A percentile compares a stretch with the other conserved stretches of the same genome.
Conservation (phyloP, 768 basidiomycete genomes). For the Lentinus tigrinus region DNA sequence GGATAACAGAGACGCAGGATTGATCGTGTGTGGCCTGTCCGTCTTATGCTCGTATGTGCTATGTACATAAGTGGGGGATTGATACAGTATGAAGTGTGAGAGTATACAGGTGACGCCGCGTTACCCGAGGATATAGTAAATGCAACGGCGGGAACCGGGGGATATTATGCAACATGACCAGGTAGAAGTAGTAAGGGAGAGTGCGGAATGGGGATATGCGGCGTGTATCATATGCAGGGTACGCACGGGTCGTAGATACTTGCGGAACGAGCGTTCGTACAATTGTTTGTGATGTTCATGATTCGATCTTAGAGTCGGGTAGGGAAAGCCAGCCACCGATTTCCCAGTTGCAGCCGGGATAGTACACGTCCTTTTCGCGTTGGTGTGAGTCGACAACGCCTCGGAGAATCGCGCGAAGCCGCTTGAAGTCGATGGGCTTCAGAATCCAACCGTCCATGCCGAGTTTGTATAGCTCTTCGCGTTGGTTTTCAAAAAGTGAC, state of each 20-base stretch:
- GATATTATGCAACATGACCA: neutral
- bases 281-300: neutral
- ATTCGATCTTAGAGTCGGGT: neutral
- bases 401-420: conserved; percentile 54
- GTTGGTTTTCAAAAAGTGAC: conserved; percentile 59
- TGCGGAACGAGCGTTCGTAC: neutral
- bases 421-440: conserved; percentile 79
- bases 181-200: too few species aligned
- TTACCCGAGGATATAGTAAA: neutral
- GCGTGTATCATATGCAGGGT: neutral
- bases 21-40: neutral
- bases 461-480: conserved; percentile 46
- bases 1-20: neutral
- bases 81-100: neutral
- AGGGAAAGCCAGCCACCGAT: conserved; percentile 55
- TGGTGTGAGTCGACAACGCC: conserved; percentile 56
- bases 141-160: neutral
- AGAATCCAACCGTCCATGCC: conserved; percentile 84
- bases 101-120: neutral
- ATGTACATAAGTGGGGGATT: too few species aligned
- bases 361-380: conserved; percentile 53
- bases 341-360: conserved; percentile 56
- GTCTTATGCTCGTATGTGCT: neutral
- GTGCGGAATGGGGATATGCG: too few species aligned
- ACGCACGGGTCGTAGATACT: neutral